Base-by-base conservation (phyloP, 768 basidiomycete genomes). In the Gymnopilus junonius region DNA sequence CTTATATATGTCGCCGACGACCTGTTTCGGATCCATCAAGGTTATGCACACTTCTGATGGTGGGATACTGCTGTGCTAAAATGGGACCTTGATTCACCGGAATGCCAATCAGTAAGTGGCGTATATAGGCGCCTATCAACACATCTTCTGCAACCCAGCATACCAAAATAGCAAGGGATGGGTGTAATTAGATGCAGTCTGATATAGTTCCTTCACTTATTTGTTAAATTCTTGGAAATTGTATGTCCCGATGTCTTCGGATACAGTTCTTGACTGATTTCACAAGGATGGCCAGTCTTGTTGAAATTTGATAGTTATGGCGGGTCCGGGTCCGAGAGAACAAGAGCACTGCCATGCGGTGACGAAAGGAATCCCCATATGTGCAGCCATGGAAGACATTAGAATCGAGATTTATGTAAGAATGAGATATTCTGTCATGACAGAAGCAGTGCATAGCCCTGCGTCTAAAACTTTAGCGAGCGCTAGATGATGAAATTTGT, bases 401-500 rank as follows among this genome's bases (percentile, higher is more conserved):
- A 17, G 25, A 37, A 39, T 55, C 54, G 37, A 55, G 54, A 55
- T 55, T 29, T 4, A n/a, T n/a, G n/a, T n/a, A 37, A 17, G 39
- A 8, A 14, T 14, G 21, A 55, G 21, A 55, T 55, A 40, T 39
- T 27, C 54, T 55, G 23, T 40, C 54, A 37, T 12, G 31, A 37
- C 34, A 35, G 50, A 51, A n/a, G n/a, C n/a, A 34, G 20, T 27
- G 54, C 54, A 55, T 40, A 55, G 54, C 54, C 54, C 25, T 55
- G 34, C 23, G 20, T 32, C 34, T n/a, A 27, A 50, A 48, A n/a
- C 8, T 10, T n/a, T 6, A 35, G 10, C 34, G 45, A 37, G 17
- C 25, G 37, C 15, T 42, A 42, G 43, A 51, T 55, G 10, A 40
- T 61, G 34, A 46, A 23, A 62, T 62, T 55, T 27, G 43, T 57